A percentile compares a stretch with the other conserved stretches of the same genome.
These are phyloP conservation scores for Setaria viridis DNA, from an alignment of 202 grass and related monocot genomes.

Conservation along the genomic window DNA sequence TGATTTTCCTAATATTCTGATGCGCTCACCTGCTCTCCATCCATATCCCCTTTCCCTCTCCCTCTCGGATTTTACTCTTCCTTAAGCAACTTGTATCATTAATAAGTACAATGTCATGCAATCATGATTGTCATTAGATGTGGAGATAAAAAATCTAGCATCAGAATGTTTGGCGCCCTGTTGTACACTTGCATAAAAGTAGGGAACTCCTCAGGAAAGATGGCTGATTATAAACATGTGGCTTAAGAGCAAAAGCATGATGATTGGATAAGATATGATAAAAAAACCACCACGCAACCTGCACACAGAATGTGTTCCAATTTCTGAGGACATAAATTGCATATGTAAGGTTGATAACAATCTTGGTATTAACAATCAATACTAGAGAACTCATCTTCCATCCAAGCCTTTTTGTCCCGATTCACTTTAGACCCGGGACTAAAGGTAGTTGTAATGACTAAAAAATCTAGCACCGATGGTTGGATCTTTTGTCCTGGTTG, in stretches of 20 bases:
- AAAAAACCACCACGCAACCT: background rate
- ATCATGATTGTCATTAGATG: background rate
- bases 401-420: no score
- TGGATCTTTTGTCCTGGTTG: no score
- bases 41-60: no score
- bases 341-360: background rate
- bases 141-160: conserved; percentile 1
- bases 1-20: no score
- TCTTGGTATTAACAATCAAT: background rate
- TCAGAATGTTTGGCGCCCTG: background rate
- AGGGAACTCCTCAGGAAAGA: conserved; percentile 20
- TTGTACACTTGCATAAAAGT: conserved; percentile 4
- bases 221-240: conserved; percentile 9
- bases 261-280: conserved; percentile 22
- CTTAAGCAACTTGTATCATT: background rate
- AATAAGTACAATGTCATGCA: conserved; percentile 26
- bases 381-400: no score
- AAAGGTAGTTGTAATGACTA: no score
- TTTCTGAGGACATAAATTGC: conserved; percentile 30
- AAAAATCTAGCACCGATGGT: no score
- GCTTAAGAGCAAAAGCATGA: conserved; percentile 22
- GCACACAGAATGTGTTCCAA: background rate
- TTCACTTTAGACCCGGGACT: no score
- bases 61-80: background rate
- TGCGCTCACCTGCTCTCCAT: no score